A percentile compares a stretch with the other conserved stretches of the same genome.
phyloP scores from a whole-genome alignment of 2,329 filamentous ascomycete genomes.

The Juglanconis sp. region DNA sequence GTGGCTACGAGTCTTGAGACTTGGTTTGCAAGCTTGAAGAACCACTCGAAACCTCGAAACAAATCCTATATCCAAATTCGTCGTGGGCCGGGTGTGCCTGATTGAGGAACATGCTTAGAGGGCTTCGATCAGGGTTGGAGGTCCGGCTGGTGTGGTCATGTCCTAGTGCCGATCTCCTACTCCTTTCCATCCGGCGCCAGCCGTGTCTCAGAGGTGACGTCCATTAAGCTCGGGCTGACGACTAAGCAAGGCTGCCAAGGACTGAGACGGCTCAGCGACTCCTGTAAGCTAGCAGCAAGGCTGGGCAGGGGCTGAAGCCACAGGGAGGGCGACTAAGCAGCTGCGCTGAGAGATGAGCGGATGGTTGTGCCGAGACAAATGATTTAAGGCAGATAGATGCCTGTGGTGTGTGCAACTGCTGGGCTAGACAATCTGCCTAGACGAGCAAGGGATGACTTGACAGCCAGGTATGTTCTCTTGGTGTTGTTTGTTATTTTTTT shows the following conservation, averaged over 20 bases:
- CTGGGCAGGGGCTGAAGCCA: background rate
- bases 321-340: too few species aligned
- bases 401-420: too few species aligned
- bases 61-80: too few species aligned
- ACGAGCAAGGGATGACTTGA: too few species aligned
- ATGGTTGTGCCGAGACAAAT: too few species aligned
- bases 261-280: background rate
- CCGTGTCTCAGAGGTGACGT: background rate
- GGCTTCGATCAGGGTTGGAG: background rate
- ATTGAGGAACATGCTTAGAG: too few species aligned
- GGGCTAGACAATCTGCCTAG: too few species aligned
- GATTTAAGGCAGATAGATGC: too few species aligned
- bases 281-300: background rate
- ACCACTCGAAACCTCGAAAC: background rate
- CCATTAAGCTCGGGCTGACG: background rate
- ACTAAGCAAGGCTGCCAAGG: background rate
- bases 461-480: too few species aligned
- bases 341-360: background rate
- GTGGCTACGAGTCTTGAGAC: too few species aligned
- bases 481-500: too few species aligned
- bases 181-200: background rate
- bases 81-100: too few species aligned
- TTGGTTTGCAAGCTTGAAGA: background rate
- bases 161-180: background rate
- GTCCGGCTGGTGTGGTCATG: background rate